phyloP scores from a whole-genome alignment of 176 grass and related monocot species.

The Olyra latifolia region DNA sequence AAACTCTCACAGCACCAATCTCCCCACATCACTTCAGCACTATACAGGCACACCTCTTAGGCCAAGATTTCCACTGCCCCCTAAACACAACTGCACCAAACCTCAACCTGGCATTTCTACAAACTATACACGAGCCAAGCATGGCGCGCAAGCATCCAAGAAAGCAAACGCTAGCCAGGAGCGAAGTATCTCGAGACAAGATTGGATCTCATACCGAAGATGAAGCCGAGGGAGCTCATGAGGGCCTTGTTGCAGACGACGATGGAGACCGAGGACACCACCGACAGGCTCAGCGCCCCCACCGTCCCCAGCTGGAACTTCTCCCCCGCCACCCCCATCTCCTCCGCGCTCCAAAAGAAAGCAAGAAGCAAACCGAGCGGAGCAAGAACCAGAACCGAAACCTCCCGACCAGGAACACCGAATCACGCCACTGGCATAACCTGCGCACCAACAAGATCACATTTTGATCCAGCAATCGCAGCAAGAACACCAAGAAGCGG shows the following conservation, averaged over 20 bases:
- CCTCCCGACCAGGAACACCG: background rate
- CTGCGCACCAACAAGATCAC: constrained; percentile 39
- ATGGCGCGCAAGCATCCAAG: constrained; percentile 11
- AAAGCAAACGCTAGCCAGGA: background rate
- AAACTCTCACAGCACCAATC: background rate
- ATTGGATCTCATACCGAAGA: constrained; percentile 80
- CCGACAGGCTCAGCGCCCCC: constrained; percentile 84
- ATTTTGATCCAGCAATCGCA: constrained; percentile 13
- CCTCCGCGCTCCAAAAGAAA: constrained; percentile 16
- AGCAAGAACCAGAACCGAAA: background rate
- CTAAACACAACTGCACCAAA: background rate
- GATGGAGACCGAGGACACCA: constrained; percentile 96
- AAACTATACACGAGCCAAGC: background rate
- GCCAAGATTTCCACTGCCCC: constrained; percentile 2
- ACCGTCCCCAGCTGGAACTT: constrained; percentile 96
- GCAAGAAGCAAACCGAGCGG: background rate
- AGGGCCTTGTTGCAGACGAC: constrained; percentile 99
- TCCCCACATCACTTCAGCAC: background rate
- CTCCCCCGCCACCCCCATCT: constrained; percentile 78
- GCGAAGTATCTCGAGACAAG: constrained; percentile 16
- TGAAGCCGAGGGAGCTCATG: constrained; percentile 96
- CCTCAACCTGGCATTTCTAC: background rate
- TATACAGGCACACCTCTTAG: background rate
- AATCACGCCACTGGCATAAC: constrained; percentile 19
- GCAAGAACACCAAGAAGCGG: constrained; percentile 17